Conservation (phyloP, 305 asterid genomes). For the Fraxinus platypoda region DNA sequence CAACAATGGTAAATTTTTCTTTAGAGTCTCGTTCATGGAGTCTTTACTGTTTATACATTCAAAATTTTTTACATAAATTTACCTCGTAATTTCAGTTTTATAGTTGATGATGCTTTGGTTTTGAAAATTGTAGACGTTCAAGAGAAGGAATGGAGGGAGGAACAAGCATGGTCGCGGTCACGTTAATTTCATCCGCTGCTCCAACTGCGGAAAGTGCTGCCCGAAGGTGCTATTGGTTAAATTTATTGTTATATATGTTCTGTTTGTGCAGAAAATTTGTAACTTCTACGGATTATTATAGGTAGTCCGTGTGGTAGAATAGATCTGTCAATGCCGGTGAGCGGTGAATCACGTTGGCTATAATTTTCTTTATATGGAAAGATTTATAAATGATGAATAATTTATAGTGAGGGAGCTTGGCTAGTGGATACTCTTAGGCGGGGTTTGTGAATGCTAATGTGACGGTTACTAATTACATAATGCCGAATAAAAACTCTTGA, state of each 20-base stretch:
- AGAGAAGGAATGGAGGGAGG: constrained; percentile 87
- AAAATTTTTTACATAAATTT: neutral
- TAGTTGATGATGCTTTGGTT: neutral
- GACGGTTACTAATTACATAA: neutral
- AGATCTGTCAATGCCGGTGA: neutral
- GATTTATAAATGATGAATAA: neutral
- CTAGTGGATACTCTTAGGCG: neutral
- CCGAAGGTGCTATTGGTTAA: constrained; percentile 63
- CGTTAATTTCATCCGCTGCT: constrained; percentile 75
- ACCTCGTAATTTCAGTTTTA: neutral
- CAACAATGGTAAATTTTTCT: constrained; percentile 27
- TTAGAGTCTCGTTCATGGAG: neutral
- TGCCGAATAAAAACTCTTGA: neutral
- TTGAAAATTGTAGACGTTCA: constrained; percentile 61
- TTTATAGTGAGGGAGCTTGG: neutral
- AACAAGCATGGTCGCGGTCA: constrained; percentile 95
- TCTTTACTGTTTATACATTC: neutral
- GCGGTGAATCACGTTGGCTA: neutral
- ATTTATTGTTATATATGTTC: neutral
- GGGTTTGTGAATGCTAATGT: neutral
- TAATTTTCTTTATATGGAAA: neutral
- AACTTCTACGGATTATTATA: neutral
- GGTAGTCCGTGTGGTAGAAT: neutral
- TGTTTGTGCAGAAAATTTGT: neutral
- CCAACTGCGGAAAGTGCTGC: constrained; percentile 91